Evolutionary conservation across 305 asterid genomes (phyloP), one percentile per base, ranked within the genome.

Genomic region (Rubia tinctorum): DNA sequence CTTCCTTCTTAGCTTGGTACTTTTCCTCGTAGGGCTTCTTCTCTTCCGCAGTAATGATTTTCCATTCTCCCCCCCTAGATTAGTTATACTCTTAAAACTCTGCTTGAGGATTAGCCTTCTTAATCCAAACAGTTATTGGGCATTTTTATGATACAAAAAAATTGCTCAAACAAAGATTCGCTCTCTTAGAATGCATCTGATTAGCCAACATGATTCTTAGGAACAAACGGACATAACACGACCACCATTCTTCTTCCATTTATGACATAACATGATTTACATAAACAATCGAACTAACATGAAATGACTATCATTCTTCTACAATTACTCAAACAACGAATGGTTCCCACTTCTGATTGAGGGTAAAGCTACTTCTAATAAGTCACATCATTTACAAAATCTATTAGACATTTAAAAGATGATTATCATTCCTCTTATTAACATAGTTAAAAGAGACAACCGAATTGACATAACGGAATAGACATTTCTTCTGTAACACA

Each of bases 11-110:
- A 3, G 90, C 80, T 76, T 86, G 90, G 77, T 91, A 93, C 71
- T 74, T 86, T 76, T 91, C 97, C 83, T 91, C 96, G 25, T 88
- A 93, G 55, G 97, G 96, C 75, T 84, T 89, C 89, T 90, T 91
- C 75, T 91, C 96, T 64, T 91, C 97, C 8, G 89, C 84, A 17
- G 87, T 82, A 6, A 83, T 1, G 4, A 89, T 85, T 81, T 91
- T 93, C 98, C 98, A 93, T 76, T 91, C 88, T 14, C 74, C 10
- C 88, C 96, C 86, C 91, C 63, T 7, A 90, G 80, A 67, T 71
- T 83, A 0, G 94, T 80, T 62, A 88, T 89, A 15, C 85, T 96
- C 84, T 88, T 93, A 72, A 30, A 93, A 93, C 40, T 90, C 96
- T 0, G 96, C 90, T 8, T 87, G 86, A 8, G 96, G 94, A 20